Conservation (phyloP, 306 rosid species). For the Quercus variabilis region DNA sequence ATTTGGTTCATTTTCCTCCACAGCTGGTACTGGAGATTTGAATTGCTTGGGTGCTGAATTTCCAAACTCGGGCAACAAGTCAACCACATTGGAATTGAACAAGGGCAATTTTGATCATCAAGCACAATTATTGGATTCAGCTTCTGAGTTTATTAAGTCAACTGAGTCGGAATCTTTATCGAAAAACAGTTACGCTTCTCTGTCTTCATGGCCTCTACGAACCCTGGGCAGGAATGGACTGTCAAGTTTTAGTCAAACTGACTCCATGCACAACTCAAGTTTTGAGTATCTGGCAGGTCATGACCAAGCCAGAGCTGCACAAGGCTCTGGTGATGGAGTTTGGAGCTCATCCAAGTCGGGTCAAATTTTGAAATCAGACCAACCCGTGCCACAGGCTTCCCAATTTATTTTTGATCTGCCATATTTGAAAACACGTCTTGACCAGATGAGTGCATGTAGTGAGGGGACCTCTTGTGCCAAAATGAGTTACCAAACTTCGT, state of each 20-base stretch:
- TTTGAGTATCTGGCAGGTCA: background rate
- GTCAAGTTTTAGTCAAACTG: slow-evolving; percentile 15
- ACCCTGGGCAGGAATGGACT: background rate
- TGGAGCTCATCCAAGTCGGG: slow-evolving; percentile 11
- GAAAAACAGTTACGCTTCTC: slow-evolving; percentile 8
- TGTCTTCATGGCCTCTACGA: background rate
- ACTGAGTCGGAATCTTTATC: background rate
- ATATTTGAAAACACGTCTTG: slow-evolving; percentile 40
- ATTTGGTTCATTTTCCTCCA: slow-evolving; percentile 8
- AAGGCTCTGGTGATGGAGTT: background rate
- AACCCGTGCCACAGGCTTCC: slow-evolving; percentile 8
- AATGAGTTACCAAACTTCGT: slow-evolving; percentile 4
- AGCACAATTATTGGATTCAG: background rate
- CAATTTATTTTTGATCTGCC: slow-evolving; percentile 39
- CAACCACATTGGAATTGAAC: slow-evolving; percentile 6
- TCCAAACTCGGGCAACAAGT: slow-evolving; percentile 11
- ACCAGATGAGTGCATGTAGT: slow-evolving; percentile 22
- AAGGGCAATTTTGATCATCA: slow-evolving; percentile 14
- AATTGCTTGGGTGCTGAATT: slow-evolving; percentile 7
- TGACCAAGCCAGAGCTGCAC: slow-evolving; percentile 1
- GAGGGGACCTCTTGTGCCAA: background rate
- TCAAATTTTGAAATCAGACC: slow-evolving; percentile 13
- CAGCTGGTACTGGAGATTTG: slow-evolving; percentile 12
- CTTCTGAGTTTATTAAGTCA: slow-evolving; percentile 9
- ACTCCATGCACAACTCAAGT: slow-evolving; percentile 9